Evolutionary conservation across 1,139 yeast genomes (phyloP).

Genomic region (Ogataea hybrid): DNA sequence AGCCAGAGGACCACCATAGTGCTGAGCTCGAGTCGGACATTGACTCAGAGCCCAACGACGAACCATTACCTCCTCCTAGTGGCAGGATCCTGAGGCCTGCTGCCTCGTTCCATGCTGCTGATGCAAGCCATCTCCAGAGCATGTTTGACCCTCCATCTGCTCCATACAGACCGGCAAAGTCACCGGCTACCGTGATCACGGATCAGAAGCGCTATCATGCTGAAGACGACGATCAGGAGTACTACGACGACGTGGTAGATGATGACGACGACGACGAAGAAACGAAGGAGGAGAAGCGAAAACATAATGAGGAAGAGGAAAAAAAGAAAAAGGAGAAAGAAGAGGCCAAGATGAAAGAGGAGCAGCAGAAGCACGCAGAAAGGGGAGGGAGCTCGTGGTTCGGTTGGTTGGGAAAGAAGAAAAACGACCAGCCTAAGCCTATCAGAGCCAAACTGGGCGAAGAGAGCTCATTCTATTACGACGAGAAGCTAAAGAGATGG

Average conservation of each 20-base stretch:
- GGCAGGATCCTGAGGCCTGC: conserved; percentile 16
- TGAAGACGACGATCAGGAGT: conserved; percentile 34
- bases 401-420: conserved; percentile 42
- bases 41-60: conserved; percentile 5
- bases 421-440: conserved; percentile 64
- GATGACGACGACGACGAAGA: conserved; percentile 39
- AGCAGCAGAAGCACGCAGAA: conserved; percentile 20
- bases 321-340: conserved; percentile 17
- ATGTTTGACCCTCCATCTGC: conserved; percentile 29
- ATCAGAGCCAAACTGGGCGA: conserved; percentile 86
- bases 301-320: conserved; percentile 5
- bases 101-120: conserved; percentile 11
- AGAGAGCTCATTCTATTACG: conserved; percentile 70
- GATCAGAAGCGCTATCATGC: conserved; percentile 29
- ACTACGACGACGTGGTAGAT: conserved; percentile 45
- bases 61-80: conserved; percentile 19
- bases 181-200: conserved; percentile 26
- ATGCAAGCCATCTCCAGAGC: conserved; percentile 18
- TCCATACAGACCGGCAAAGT: conserved; percentile 5
- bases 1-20: conserved; percentile 1
- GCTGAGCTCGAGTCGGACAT: conserved; percentile 3
- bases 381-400: conserved; percentile 43
- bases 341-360: conserved; percentile 21
- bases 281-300: conserved; percentile 16
- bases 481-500: conserved; percentile 86